Percentiles rank a stretch among this genome's conserved stretches.
These are phyloP conservation scores for Stylonectria norvegica DNA, from an alignment of 2,329 filamentous ascomycete genomes.

Conservation along the genomic window DNA sequence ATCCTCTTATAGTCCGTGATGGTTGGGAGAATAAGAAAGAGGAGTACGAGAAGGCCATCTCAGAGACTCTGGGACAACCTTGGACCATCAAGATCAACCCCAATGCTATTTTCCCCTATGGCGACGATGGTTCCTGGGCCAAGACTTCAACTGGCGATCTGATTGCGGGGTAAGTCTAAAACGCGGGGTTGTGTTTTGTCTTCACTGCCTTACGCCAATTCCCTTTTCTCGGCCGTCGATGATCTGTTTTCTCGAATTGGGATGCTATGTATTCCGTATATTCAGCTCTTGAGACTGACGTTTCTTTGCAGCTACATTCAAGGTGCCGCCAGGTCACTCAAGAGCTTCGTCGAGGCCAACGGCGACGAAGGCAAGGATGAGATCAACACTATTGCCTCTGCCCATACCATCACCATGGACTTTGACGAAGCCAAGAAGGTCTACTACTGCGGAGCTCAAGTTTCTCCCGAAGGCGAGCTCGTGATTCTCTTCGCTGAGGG, in stretches of 20 bases:
- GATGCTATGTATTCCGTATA: too few relatives aligned
- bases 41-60: slow-evolving; percentile 42
- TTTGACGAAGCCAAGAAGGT: slow-evolving; percentile 42
- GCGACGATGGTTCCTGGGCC: slow-evolving; percentile 38
- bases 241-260: too few relatives aligned
- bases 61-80: slow-evolving; percentile 41
- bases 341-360: slow-evolving; percentile 35
- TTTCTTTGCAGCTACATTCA: slow-evolving; percentile 40
- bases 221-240: too few relatives aligned
- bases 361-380: slow-evolving; percentile 41
- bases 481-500: slow-evolving; percentile 45
- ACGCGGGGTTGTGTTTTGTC: too few relatives aligned
- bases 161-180: slow-evolving; percentile 44
- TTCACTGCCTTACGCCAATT: too few relatives aligned
- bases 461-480: slow-evolving; percentile 43
- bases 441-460: slow-evolving; percentile 42
- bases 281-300: background rate
- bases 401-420: slow-evolving; percentile 45
- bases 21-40: slow-evolving; percentile 47
- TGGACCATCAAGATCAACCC: slow-evolving; percentile 52
- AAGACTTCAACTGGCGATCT: slow-evolving; percentile 42
- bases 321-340: slow-evolving; percentile 39
- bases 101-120: slow-evolving; percentile 46
- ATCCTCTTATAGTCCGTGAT: slow-evolving; percentile 44
- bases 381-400: slow-evolving; percentile 44